Conservation (phyloP, 495 filamentous ascomycete genomes). For the Elaphomyces granulatus region DNA sequence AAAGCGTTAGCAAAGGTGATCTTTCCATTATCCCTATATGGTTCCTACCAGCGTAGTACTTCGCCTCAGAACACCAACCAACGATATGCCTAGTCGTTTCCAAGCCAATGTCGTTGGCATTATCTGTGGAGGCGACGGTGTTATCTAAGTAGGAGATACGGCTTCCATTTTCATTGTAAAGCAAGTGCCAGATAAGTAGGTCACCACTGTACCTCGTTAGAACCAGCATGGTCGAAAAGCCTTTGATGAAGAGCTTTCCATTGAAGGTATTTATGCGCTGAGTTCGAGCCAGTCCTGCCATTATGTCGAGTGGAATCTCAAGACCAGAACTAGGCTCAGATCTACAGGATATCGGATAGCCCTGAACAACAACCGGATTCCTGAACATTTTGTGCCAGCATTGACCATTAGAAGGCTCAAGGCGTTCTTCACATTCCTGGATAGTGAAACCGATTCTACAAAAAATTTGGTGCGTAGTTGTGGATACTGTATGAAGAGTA, state of each 20-base stretch:
- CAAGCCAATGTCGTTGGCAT: conserved; percentile 1
- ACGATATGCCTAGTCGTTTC: conserved; percentile 7
- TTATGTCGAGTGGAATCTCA: conserved; percentile 12
- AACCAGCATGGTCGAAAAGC: conserved; percentile 18
- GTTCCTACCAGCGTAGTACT: conserved; percentile 9
- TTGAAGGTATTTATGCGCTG: conserved; percentile 1
- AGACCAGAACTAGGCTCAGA: conserved; percentile 8
- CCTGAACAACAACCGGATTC: conserved; percentile 20
- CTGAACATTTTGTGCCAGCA: conserved; percentile 25
- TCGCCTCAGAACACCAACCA: conserved; percentile 9
- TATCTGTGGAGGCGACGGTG: too few relatives aligned
- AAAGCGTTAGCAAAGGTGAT: background rate
- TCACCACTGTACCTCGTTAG: conserved; percentile 7
- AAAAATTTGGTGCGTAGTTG: background rate
- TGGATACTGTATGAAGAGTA: background rate
- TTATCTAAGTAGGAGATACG: conserved; percentile 6
- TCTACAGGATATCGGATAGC: conserved; percentile 18
- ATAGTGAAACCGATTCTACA: background rate
- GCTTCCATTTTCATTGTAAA: conserved; percentile 9
- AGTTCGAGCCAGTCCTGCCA: conserved; percentile 6
- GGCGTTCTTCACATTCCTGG: background rate
- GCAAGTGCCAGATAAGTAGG: conserved; percentile 16
- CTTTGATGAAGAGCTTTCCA: conserved; percentile 13
- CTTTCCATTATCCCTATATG: background rate
- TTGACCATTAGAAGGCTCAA: conserved; percentile 10